Percentiles rank a stretch among this genome's conserved stretches.
Conservation (phyloP, 139 green algal species). For the Ulvella scutata region DNA sequence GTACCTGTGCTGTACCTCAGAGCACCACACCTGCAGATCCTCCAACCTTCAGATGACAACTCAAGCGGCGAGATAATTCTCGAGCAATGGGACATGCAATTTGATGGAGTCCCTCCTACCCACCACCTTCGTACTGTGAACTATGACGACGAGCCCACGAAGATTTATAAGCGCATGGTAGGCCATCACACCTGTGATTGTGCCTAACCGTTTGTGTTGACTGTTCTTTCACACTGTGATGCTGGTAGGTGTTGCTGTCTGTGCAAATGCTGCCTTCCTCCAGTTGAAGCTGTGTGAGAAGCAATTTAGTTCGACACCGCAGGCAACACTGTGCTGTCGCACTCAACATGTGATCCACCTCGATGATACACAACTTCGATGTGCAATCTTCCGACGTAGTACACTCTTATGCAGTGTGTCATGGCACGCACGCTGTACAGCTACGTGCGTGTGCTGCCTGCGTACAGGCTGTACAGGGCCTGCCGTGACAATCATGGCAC, state of each 20-base stretch:
- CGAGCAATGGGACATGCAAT: neutral
- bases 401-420: constrained; percentile 26
- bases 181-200: neutral
- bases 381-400: neutral
- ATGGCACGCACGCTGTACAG: constrained; percentile 49
- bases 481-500: neutral
- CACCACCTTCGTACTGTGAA: neutral
- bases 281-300: constrained; percentile 35
- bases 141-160: constrained; percentile 12
- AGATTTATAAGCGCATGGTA: constrained; percentile 38
- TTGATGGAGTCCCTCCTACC: neutral
- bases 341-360: neutral
- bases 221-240: no score
- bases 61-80: neutral
- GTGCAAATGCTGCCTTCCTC: no score
- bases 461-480: constrained; percentile 40
- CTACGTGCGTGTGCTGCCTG: constrained; percentile 51
- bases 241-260: no score
- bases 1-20: constrained; percentile 43
- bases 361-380: neutral
- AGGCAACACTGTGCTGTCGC: neutral
- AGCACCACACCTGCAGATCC: constrained; percentile 23
- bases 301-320: constrained; percentile 10
- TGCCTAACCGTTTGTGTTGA: no score
- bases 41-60: neutral